Evolutionary conservation across 2,329 filamentous ascomycete genomes (phyloP).

Genomic region (Esteya vermicola): DNA sequence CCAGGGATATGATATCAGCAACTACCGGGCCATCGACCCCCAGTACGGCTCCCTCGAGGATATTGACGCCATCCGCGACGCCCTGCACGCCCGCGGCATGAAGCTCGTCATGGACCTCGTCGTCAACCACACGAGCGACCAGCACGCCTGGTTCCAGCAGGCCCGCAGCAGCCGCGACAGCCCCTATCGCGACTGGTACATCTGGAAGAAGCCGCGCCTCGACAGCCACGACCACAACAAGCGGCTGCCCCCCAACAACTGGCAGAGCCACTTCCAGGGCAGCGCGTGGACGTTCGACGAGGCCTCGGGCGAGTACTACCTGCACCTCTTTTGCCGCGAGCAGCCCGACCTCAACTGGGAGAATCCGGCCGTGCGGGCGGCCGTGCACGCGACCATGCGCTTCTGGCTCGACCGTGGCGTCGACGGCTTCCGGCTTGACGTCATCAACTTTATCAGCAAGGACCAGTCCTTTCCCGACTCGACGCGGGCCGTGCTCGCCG

Average conservation of each 20-base stretch:
- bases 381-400: constrained; percentile 57
- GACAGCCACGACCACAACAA: constrained; percentile 42
- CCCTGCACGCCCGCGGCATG: constrained; percentile 46
- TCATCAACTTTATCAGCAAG: constrained; percentile 60
- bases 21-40: constrained; percentile 39
- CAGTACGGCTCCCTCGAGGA: constrained; percentile 49
- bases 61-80: constrained; percentile 44
- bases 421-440: constrained; percentile 58
- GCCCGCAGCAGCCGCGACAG: constrained; percentile 44
- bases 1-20: constrained; percentile 46
- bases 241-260: constrained; percentile 61
- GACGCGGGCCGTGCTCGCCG: constrained; percentile 14
- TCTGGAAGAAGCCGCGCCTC: constrained; percentile 21
- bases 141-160: constrained; percentile 57
- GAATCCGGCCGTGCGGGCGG: constrained; percentile 48
- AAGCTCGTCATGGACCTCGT: constrained; percentile 50
- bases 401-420: constrained; percentile 68
- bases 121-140: constrained; percentile 61
- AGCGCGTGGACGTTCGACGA: constrained; percentile 60
- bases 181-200: constrained; percentile 44
- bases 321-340: constrained; percentile 52
- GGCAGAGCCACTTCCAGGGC: constrained; percentile 46
- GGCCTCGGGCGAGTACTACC: constrained; percentile 56
- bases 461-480: constrained; percentile 40
- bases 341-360: constrained; percentile 72